phyloP scores from a whole-genome alignment of 345 rosid species.

The Rhodamnia argentea region DNA sequence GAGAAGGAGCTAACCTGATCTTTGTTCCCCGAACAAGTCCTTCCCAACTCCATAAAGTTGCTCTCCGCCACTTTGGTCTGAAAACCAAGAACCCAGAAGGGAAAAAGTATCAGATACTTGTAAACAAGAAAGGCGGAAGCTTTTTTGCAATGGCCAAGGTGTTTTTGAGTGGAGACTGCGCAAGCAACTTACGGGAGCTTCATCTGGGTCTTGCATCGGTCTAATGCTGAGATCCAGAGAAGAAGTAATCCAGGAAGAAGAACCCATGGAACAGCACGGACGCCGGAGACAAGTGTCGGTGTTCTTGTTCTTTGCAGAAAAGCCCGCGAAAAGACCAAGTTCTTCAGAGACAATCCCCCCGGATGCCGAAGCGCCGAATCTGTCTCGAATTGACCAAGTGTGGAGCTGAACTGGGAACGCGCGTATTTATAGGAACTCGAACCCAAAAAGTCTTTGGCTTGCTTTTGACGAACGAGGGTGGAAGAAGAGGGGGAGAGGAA shows the following conservation, averaged over 20 bases:
- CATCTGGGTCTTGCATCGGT: slow-evolving; percentile 19
- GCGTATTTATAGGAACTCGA: background rate
- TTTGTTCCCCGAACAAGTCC: slow-evolving; percentile 11
- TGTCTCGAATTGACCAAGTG: background rate
- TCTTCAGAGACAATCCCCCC: background rate
- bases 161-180: background rate
- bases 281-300: background rate
- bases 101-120: background rate
- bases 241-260: slow-evolving; percentile 29
- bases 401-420: background rate
- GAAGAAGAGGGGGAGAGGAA: background rate
- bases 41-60: slow-evolving; percentile 17
- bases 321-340: background rate
- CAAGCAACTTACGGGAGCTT: slow-evolving; percentile 15
- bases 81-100: background rate
- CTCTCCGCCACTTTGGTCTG: slow-evolving; percentile 9
- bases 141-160: background rate
- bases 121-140: background rate
- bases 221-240: slow-evolving; percentile 42
- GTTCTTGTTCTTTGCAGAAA: background rate
- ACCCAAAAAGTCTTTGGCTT: background rate
- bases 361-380: background rate
- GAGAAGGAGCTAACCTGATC: slow-evolving; percentile 17
- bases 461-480: background rate
- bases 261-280: slow-evolving; percentile 18